phyloP scores from a whole-genome alignment of 2,329 filamentous ascomycete genomes.

The Scedosporium apiospermum region DNA sequence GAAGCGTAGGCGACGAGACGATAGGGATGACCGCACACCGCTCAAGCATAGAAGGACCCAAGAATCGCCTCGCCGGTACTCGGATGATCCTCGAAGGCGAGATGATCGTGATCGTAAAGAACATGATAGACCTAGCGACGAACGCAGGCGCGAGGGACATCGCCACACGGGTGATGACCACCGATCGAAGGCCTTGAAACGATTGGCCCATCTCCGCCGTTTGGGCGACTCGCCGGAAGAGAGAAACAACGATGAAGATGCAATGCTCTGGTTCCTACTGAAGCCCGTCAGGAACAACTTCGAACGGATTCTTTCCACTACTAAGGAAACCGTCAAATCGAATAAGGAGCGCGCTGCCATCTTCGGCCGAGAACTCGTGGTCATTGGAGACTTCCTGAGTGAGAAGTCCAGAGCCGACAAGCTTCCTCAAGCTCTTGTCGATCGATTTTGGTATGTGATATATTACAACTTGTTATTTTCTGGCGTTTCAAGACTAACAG shows the following conservation, averaged over 20 bases:
- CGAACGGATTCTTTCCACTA: slow-evolving; percentile 49
- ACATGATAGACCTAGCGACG: neutral
- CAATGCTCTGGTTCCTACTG: slow-evolving; percentile 39
- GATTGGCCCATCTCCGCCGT: slow-evolving; percentile 31
- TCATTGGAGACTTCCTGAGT: slow-evolving; percentile 54
- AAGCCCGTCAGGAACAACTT: slow-evolving; percentile 53
- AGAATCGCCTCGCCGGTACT: slow-evolving; percentile 18
- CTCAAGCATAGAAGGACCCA: slow-evolving; percentile 33
- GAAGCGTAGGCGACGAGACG: slow-evolving; percentile 11
- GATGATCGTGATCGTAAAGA: slow-evolving; percentile 14
- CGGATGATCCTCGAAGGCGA: slow-evolving; percentile 15
- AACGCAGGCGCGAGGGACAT: neutral
- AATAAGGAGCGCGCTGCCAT: slow-evolving; percentile 52
- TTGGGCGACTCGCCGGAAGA: slow-evolving; percentile 39
- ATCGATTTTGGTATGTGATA: slow-evolving; percentile 38
- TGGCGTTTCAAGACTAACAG: neutral
- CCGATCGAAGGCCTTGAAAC: slow-evolving; percentile 29
- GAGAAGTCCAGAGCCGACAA: slow-evolving; percentile 31
- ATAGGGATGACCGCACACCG: slow-evolving; percentile 19
- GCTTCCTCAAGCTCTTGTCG: slow-evolving; percentile 32
- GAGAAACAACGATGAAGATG: slow-evolving; percentile 33
- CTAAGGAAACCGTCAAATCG: slow-evolving; percentile 51
- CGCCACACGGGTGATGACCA: slow-evolving; percentile 21
- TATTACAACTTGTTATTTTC: too few relatives aligned
- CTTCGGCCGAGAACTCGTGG: slow-evolving; percentile 50